These are phyloP conservation scores for Brassica juncea DNA, from an alignment of 345 rosid genomes.

Conservation along the genomic window DNA sequence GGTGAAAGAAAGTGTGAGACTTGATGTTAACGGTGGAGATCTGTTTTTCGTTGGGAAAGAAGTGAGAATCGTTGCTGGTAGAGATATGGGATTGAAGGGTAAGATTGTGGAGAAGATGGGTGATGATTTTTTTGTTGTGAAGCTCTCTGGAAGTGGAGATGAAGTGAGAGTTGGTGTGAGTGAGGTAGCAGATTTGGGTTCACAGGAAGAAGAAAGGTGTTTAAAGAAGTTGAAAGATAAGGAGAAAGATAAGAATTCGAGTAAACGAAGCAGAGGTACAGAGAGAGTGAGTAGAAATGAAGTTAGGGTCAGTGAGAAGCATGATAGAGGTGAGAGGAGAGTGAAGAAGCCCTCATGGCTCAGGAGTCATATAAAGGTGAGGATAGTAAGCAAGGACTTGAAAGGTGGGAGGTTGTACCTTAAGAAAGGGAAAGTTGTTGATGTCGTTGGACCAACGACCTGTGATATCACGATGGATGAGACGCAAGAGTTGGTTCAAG, in stretches of 20 bases:
- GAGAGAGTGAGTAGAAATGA: slow-evolving; percentile 33
- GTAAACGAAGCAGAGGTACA: slow-evolving; percentile 34
- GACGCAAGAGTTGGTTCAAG: slow-evolving; percentile 67
- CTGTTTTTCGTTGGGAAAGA: slow-evolving; percentile 53
- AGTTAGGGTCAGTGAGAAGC: slow-evolving; percentile 30
- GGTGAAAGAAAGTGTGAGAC: slow-evolving; percentile 5
- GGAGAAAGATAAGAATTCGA: slow-evolving; percentile 35
- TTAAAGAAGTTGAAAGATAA: slow-evolving; percentile 54
- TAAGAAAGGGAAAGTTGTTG: slow-evolving; percentile 79
- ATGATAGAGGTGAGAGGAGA: slow-evolving; percentile 35
- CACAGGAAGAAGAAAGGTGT: slow-evolving; percentile 65
- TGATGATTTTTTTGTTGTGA: slow-evolving; percentile 44
- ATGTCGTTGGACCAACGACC: slow-evolving; percentile 68
- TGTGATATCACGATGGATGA: slow-evolving; percentile 81
- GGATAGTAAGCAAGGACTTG: slow-evolving; percentile 67
- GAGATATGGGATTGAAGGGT: slow-evolving; percentile 59
- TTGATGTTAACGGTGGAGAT: slow-evolving; percentile 30
- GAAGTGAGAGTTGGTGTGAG: slow-evolving; percentile 46
- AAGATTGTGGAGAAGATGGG: slow-evolving; percentile 46
- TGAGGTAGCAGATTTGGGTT: slow-evolving; percentile 69
- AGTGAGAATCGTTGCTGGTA: slow-evolving; percentile 61
- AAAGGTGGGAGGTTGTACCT: slow-evolving; percentile 69
- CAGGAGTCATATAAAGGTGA: slow-evolving; percentile 69
- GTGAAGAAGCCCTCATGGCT: slow-evolving; percentile 55
- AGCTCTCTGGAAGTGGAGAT: slow-evolving; percentile 46